These are phyloP conservation scores for Seminavis robusta DNA, from an alignment of 108 stramenopile species.

Conservation along the genomic window DNA sequence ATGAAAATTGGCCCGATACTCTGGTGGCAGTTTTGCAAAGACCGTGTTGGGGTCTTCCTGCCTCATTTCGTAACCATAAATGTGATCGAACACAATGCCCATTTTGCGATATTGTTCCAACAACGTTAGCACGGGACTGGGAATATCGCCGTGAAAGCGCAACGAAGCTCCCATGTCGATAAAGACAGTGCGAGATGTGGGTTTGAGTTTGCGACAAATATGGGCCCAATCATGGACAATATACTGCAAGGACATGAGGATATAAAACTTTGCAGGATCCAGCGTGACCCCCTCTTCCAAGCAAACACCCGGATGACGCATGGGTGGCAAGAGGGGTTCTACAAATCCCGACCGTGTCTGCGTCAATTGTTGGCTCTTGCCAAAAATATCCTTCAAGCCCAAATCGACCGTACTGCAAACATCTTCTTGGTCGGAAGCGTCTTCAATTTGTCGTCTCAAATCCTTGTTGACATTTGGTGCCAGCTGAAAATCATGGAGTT, in stretches of 20 bases:
- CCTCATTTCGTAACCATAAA: constrained; percentile 44
- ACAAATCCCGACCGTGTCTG: constrained; percentile 9
- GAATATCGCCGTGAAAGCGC: constrained; percentile 25
- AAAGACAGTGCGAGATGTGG: constrained; percentile 25
- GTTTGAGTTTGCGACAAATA: constrained; percentile 42
- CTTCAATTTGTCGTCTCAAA: too few species aligned
- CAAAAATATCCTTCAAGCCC: too few species aligned
- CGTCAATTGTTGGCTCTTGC: constrained; percentile 10
- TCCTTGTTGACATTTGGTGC: too few species aligned
- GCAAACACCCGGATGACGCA: constrained; percentile 31
- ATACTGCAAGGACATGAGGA: constrained; percentile 5
- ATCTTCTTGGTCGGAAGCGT: too few species aligned
- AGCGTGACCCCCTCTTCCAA: not conserved
- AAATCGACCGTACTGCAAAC: too few species aligned
- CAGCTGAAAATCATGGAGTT: too few species aligned
- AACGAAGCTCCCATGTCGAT: constrained; percentile 56
- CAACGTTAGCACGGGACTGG: constrained; percentile 17
- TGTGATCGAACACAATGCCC: constrained; percentile 55
- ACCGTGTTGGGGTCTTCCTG: constrained; percentile 20
- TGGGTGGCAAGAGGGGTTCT: constrained; percentile 27
- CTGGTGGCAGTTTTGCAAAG: constrained; percentile 16
- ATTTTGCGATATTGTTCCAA: constrained; percentile 30
- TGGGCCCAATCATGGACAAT: constrained; percentile 52
- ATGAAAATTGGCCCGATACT: constrained; percentile 35
- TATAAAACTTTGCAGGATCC: not conserved